phyloP scores from a whole-genome alignment of 2,329 filamentous ascomycete genomes.

The Sordariomycetes sp. region DNA sequence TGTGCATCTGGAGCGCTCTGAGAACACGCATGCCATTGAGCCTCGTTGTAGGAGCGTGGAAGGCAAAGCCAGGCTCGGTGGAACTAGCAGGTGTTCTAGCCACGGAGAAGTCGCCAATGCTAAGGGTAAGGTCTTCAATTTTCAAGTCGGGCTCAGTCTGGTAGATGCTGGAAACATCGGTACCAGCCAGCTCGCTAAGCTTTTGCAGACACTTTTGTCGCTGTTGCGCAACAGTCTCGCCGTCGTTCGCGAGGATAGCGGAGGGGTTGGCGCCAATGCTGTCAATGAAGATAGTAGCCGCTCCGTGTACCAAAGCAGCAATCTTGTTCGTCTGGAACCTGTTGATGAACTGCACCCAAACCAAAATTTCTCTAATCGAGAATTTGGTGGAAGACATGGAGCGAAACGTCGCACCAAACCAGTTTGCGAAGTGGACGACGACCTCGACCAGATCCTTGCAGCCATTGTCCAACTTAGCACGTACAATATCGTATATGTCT shows the following conservation, averaged over 20 bases:
- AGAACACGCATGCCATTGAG: constrained; percentile 86
- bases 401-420: constrained; percentile 81
- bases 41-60: constrained; percentile 83
- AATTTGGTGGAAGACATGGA: constrained; percentile 67
- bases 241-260: constrained; percentile 66
- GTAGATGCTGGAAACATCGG: constrained; percentile 59
- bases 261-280: constrained; percentile 92
- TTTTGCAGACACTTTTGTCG: constrained; percentile 64
- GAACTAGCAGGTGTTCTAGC: constrained; percentile 33
- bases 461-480: constrained; percentile 56
- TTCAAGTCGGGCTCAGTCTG: constrained; percentile 49
- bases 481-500: constrained; percentile 81
- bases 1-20: constrained; percentile 77
- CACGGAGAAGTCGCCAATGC: constrained; percentile 69
- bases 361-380: constrained; percentile 84
- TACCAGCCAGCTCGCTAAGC: constrained; percentile 56
- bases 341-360: constrained; percentile 92
- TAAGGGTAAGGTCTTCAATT: constrained; percentile 41
- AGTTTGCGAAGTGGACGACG: constrained; percentile 82
- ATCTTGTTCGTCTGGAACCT: constrained; percentile 39
- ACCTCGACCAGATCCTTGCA: constrained; percentile 50
- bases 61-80: constrained; percentile 39
- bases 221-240: constrained; percentile 61
- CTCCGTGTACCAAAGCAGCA: constrained; percentile 63
- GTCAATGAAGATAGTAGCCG: constrained; percentile 92